Evolutionary conservation across 768 basidiomycete genomes (phyloP), one percentile per base, ranked within the genome.

Genomic region (Tulasnella calospora): DNA sequence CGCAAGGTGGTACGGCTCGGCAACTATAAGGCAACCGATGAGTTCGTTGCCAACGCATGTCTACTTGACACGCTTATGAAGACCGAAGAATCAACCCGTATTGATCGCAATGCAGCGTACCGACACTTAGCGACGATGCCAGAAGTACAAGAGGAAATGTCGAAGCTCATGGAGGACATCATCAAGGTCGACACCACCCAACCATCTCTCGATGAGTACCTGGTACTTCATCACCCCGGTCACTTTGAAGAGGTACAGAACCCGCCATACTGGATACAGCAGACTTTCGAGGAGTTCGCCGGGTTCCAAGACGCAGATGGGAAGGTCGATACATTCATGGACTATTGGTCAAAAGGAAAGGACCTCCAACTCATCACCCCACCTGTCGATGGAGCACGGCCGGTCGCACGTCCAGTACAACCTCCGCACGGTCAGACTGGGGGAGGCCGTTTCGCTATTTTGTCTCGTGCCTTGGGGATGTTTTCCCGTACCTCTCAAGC

Each of bases 1-100:
- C 83, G 84, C 0, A 88, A 89, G 47, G 85, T 94, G 30, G 88
- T 93, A 2, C 90, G 93, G 0, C 86, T 93, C 9, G 93, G 93
- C 0, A 87, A 90, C n/a, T 74, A 81, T 0, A 33, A 30, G 30
- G 81, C 81, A 41, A 73, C 80, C 33, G 82, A 83, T 46, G 71
- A 80, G 35, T 40, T 77, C 8, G 75, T 83, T 46, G 61, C 44
- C 33, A 40, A 67, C 5, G 61, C 33, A 12, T 71, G 38, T 21
- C 23, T 38, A 36, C 57, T 61, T 47, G 46, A 41, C 61, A 61
- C 27, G 35, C 71, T 51, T n/a, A 27, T 46, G 21, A 17, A 33
- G 23, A 23, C 2, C 33, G 40, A 36, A 23, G 33, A 36, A 44
- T 30, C 40, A 15, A 47, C 51, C 46, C 21, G 74, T n/a, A 36